Conservation (phyloP, 169 alveolate genomes). For the Cryptosporidium viatorum region DNA sequence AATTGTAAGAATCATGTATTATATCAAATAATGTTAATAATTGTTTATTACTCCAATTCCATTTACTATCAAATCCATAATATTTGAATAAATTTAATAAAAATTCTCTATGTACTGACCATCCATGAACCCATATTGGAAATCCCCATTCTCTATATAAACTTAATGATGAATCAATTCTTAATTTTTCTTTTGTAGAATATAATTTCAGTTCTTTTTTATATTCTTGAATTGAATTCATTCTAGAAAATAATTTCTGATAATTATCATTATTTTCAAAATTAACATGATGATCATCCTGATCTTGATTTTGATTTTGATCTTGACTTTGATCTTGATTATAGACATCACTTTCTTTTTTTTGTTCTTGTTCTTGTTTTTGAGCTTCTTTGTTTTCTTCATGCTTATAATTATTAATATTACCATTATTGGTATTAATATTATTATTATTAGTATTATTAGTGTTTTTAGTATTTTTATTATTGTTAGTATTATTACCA, state of each 20-base stretch:
- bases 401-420: too few species aligned
- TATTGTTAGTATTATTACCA: too few species aligned
- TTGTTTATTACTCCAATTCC: slow-evolving; percentile 43
- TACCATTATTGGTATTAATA: too few species aligned
- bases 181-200: not conserved
- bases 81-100: slow-evolving; percentile 31
- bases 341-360: too few species aligned
- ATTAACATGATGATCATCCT: too few species aligned
- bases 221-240: not conserved
- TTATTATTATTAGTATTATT: too few species aligned
- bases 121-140: slow-evolving; percentile 63
- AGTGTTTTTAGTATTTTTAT: too few species aligned
- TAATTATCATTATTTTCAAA: not conserved
- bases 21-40: slow-evolving; percentile 25
- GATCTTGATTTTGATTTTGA: too few species aligned
- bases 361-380: too few species aligned
- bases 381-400: not conserved
- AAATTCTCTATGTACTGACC: slow-evolving; percentile 47
- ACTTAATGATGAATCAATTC: slow-evolving; percentile 7
- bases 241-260: not conserved
- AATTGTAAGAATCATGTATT: slow-evolving; percentile 76
- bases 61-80: slow-evolving; percentile 40
- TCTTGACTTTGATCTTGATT: too few species aligned
- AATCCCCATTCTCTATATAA: slow-evolving; percentile 65
- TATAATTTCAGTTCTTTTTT: not conserved